These are phyloP conservation scores for Candida xiaguanensis DNA, from an alignment of 805 yeast genomes.

Conservation along the genomic window DNA sequence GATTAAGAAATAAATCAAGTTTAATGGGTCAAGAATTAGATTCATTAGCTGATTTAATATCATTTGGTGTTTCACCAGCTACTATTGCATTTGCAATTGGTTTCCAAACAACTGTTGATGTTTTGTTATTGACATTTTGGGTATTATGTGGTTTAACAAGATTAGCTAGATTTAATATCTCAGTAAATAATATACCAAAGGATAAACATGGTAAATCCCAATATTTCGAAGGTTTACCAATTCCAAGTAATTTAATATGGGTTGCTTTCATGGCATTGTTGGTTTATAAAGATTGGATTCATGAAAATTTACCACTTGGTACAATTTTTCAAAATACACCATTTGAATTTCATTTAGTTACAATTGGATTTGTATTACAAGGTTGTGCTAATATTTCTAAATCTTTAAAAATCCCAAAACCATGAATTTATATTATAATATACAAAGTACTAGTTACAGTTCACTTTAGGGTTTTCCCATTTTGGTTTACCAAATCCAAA, in stretches of 20 bases:
- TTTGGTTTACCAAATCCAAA: conserved; percentile 13
- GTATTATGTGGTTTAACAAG: conserved; percentile 92
- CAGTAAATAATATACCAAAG: conserved; percentile 89
- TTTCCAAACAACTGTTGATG: conserved; percentile 78
- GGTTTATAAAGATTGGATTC: conserved; percentile 50
- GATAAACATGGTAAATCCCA: conserved; percentile 82
- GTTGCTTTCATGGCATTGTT: conserved; percentile 70
- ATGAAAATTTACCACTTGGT: conserved; percentile 65
- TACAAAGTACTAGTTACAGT: neutral
- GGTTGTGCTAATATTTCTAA: conserved; percentile 93
- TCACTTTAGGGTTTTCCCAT: conserved; percentile 5
- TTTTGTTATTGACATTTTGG: conserved; percentile 70
- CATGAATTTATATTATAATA: conserved; percentile 30
- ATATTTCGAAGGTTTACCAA: conserved; percentile 95
- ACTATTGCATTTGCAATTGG: conserved; percentile 90
- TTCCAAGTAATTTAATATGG: conserved; percentile 79
- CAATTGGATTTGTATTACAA: conserved; percentile 61
- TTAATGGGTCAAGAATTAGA: conserved; percentile 97
- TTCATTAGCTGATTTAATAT: conserved; percentile 89
- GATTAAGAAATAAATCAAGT: conserved; percentile 86
- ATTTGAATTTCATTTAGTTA: conserved; percentile 73
- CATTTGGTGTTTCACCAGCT: conserved; percentile 96
- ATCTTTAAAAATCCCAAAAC: conserved; percentile 87
- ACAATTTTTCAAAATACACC: conserved; percentile 48
- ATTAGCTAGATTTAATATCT: conserved; percentile 92